These are phyloP conservation scores for Middelhovenomyces tepae DNA, from an alignment of 805 yeast genomes.

Conservation along the genomic window DNA sequence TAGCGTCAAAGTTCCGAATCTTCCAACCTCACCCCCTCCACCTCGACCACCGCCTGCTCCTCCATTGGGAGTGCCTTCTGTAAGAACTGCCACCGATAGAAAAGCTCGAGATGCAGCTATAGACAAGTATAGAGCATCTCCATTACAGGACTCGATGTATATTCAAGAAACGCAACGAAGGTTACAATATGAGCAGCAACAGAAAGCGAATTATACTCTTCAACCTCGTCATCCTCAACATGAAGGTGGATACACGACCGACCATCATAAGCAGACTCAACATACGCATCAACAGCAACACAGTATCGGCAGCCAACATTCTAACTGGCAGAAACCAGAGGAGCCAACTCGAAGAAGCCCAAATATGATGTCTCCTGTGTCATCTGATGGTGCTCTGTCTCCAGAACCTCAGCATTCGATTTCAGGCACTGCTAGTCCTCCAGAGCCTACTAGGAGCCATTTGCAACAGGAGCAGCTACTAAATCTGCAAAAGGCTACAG, in stretches of 20 bases:
- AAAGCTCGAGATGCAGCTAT: conserved; percentile 7
- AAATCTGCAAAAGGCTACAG: conserved; percentile 21
- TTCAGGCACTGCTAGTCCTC: conserved; percentile 12
- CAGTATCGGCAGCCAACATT: conserved; percentile 19
- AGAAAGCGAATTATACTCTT: background rate
- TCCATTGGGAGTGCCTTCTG: conserved; percentile 31
- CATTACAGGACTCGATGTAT: too few species aligned
- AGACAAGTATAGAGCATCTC: too few species aligned
- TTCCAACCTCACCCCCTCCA: conserved; percentile 13
- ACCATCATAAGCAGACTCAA: conserved; percentile 1
- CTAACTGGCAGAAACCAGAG: conserved; percentile 2
- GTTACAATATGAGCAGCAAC: conserved; percentile 1
- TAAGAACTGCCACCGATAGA: conserved; percentile 14
- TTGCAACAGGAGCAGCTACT: conserved; percentile 21
- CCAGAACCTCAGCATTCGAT: conserved; percentile 9
- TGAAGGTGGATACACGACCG: conserved; percentile 5
- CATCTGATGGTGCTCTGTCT: too few species aligned
- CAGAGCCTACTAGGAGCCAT: conserved; percentile 8
- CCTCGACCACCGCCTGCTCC: conserved; percentile 36
- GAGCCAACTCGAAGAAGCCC: too few species aligned
- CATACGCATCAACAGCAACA: conserved; percentile 26
- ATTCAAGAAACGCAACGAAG: too few species aligned
- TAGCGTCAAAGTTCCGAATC: too few species aligned
- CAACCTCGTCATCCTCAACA: conserved; percentile 4
- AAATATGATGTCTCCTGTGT: too few species aligned